phyloP scores from a whole-genome alignment of 257 asterid genomes.

The Verbascum thapsus region DNA sequence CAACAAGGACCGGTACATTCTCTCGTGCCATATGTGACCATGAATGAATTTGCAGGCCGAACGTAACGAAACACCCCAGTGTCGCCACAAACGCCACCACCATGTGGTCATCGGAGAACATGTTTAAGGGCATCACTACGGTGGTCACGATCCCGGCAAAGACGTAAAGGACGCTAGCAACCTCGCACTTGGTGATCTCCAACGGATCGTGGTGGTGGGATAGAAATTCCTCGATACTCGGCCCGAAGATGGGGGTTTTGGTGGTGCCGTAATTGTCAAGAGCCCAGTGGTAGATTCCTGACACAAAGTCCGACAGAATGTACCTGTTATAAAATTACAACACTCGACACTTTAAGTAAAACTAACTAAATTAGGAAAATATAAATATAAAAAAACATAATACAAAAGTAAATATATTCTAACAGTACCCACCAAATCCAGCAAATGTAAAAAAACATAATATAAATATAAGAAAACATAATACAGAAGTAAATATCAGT shows the following conservation, averaged over 20 bases:
- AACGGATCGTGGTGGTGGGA: slow-evolving; percentile 49
- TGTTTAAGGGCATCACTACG: slow-evolving; percentile 3
- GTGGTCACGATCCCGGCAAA: slow-evolving; percentile 30
- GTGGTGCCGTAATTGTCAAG: slow-evolving; percentile 50
- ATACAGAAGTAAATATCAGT: too few relatives aligned
- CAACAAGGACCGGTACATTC: slow-evolving; percentile 60
- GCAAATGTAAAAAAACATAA: too few relatives aligned
- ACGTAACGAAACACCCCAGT: slow-evolving; percentile 35
- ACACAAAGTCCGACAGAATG: slow-evolving; percentile 38
- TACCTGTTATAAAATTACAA: too few relatives aligned
- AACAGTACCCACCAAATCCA: too few relatives aligned
- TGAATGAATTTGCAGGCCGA: slow-evolving; percentile 79
- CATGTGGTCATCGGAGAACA: slow-evolving; percentile 14
- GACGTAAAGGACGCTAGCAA: slow-evolving; percentile 37
- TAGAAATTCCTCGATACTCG: slow-evolving; percentile 42
- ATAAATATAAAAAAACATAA: too few relatives aligned
- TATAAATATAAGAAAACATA: too few relatives aligned
- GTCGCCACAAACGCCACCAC: slow-evolving; percentile 35
- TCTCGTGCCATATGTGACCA: slow-evolving; percentile 78
- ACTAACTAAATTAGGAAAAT: too few relatives aligned
- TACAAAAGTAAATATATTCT: too few relatives aligned
- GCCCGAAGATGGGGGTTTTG: slow-evolving; percentile 40
- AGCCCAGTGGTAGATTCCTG: slow-evolving; percentile 55
- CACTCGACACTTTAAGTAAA: too few relatives aligned
- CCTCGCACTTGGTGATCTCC: slow-evolving; percentile 30